These are phyloP conservation scores for Amylostereum chailletii DNA, from an alignment of 1,284 basidiomycete genomes.

Conservation along the genomic window DNA sequence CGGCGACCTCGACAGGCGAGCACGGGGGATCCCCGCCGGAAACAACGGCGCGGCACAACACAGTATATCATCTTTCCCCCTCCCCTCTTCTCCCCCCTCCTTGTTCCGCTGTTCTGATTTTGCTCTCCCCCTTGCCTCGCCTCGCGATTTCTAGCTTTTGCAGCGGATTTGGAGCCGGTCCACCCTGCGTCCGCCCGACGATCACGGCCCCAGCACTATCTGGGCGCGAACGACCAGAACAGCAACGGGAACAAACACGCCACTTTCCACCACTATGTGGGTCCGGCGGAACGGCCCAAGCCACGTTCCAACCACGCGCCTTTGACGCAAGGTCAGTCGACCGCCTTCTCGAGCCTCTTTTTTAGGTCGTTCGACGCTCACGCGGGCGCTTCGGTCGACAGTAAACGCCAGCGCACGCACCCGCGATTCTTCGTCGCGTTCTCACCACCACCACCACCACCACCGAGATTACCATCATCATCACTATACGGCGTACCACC, in stretches of 20 bases:
- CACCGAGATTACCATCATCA: no score
- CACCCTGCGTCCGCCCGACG: conserved; percentile 7
- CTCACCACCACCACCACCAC: no score
- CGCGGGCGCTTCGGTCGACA: neutral
- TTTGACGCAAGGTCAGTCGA: conserved; percentile 7
- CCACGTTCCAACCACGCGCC: conserved; percentile 6
- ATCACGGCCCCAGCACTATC: conserved; percentile 10
- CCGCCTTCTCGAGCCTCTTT: neutral
- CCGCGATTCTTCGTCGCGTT: conserved; percentile 3
- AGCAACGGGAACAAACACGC: conserved; percentile 6
- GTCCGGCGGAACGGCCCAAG: conserved; percentile 8
- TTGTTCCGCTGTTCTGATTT: no score
- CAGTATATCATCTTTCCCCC: no score
- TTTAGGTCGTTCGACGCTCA: neutral
- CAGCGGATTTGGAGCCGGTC: neutral
- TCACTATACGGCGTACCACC: neutral
- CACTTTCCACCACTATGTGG: conserved; percentile 14
- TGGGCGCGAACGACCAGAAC: conserved; percentile 3
- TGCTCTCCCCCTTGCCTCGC: no score
- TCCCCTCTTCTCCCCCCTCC: no score
- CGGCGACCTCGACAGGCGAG: conserved; percentile 24
- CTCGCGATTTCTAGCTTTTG: neutral
- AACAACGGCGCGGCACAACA: neutral
- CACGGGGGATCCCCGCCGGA: conserved; percentile 4
- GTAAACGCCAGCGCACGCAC: conserved; percentile 9